Base-by-base conservation (phyloP, 352 stramenopile species). In the Phytophthora foliorum region DNA sequence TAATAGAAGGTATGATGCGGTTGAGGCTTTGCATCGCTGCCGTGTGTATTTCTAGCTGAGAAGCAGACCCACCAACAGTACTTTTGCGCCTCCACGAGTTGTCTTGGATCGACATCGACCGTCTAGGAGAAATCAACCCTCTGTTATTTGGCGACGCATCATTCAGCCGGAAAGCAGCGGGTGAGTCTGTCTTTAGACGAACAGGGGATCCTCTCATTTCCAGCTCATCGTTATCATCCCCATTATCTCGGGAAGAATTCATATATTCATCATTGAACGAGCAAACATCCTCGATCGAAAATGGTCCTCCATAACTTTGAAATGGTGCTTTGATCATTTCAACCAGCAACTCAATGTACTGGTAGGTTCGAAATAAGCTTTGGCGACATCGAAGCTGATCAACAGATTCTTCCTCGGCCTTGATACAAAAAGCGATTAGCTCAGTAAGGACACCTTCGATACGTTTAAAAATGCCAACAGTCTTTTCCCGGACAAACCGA, bases 311-410 rank as follows among this genome's bases (percentile, higher is more conserved):
- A 45, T 85, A 92, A 4, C 57, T 64, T 50, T 77, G 52, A 60
- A 93, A 91, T 8, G 85, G 81, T 24, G 81, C 76, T 55, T 89
- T 89, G 29, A 90, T 80, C 74, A 92, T 88, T 38, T 78, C 67
- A 44, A 91, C 62, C 11, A 93, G 61, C 2, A 92, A 19, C 11
- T 89, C 83, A 22, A 93, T 87, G 50, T 86, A 93, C 9, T 72
- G 64, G 41, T 93, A 81, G 14, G 66, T 81, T 13, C 78, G 73
- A 34, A 92, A 89, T 25, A 92, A 71, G 49, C 71, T 78, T 31
- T 90, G 83, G 1, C 83, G 78, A 17, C 53, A 64, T 59, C 69
- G 73, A 29, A 83, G 56, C 21, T 79, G 62, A 4, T 61, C 59
- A 27, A 21, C 48, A 31, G 65, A 84, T 25, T 57, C 50, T 14